These are phyloP conservation scores for Sesbania bispinosa DNA, from an alignment of 306 rosid genomes.

Conservation along the genomic window DNA sequence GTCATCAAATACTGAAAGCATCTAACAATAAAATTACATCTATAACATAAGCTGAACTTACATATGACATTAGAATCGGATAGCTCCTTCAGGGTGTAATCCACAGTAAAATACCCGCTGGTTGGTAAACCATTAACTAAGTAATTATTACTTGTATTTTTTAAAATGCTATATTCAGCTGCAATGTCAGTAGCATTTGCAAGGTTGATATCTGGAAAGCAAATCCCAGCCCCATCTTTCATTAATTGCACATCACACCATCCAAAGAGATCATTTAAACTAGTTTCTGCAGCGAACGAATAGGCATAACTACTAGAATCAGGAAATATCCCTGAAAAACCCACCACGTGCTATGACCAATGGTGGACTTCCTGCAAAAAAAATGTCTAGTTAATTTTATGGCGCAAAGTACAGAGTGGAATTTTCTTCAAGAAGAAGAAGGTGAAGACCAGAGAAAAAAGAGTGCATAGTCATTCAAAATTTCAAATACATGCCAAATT, in stretches of 20 bases:
- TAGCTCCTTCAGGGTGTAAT: conserved; percentile 44
- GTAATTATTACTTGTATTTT: conserved; percentile 25
- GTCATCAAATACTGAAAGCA: background rate
- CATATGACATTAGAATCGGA: background rate
- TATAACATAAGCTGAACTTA: conserved; percentile 24
- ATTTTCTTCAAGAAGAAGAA: background rate
- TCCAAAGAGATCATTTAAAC: conserved; percentile 33
- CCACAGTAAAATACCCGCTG: conserved; percentile 48
- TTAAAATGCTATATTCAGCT: rapidly evolving
- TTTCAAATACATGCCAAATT: background rate
- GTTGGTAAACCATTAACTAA: conserved; percentile 43
- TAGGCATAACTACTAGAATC: conserved; percentile 55
- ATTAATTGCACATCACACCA: conserved; percentile 87
- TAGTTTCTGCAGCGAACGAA: background rate
- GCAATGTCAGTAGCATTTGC: conserved; percentile 42
- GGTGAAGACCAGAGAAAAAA: background rate
- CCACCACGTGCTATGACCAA: conserved; percentile 83
- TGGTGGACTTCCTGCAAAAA: conserved; percentile 66
- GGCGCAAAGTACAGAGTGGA: background rate
- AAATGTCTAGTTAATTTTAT: background rate
- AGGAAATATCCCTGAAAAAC: conserved; percentile 79
- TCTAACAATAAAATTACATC: background rate
- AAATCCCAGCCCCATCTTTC: conserved; percentile 62
- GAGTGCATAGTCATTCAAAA: background rate
- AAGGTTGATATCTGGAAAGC: conserved; percentile 51